Evolutionary conservation across 2,329 filamentous ascomycete genomes (phyloP).

Genomic region (Bipolaris sorokiniana): DNA sequence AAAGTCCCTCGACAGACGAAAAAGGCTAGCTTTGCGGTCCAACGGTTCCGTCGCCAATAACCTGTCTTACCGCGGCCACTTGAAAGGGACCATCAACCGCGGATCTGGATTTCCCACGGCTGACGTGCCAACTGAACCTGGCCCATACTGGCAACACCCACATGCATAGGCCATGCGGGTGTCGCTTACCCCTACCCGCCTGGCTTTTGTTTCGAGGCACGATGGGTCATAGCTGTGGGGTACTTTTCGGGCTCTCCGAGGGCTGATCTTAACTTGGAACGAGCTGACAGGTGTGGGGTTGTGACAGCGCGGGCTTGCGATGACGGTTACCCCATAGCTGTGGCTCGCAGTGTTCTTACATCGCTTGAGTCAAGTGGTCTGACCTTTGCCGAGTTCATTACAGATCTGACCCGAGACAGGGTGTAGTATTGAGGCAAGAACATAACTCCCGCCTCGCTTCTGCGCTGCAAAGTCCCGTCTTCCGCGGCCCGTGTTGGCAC

Average conservation of each 20-base stretch:
- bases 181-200: conserved; percentile 9
- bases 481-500: not conserved
- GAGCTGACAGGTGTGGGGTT: conserved; percentile 4
- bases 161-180: conserved; percentile 7
- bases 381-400: not conserved
- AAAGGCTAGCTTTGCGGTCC: not conserved
- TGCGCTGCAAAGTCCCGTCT: not conserved
- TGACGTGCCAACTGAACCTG: conserved; percentile 6
- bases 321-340: not conserved
- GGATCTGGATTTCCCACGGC: conserved; percentile 12
- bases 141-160: conserved; percentile 2
- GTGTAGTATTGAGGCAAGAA: not conserved
- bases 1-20: not conserved
- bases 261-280: not conserved
- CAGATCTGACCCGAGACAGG: not conserved
- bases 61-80: not conserved
- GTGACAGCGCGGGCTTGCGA: not conserved
- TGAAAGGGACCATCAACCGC: conserved; percentile 4
- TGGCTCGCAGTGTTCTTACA: not conserved
- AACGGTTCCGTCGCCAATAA: conserved; percentile 4
- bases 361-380: not conserved
- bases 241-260: conserved; percentile 2
- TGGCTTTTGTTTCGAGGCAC: conserved; percentile 3
- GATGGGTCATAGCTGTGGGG: not conserved
- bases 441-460: not conserved